Conservation (phyloP, 371 early-diverging fungal genomes). For the Mortierella sp. region DNA sequence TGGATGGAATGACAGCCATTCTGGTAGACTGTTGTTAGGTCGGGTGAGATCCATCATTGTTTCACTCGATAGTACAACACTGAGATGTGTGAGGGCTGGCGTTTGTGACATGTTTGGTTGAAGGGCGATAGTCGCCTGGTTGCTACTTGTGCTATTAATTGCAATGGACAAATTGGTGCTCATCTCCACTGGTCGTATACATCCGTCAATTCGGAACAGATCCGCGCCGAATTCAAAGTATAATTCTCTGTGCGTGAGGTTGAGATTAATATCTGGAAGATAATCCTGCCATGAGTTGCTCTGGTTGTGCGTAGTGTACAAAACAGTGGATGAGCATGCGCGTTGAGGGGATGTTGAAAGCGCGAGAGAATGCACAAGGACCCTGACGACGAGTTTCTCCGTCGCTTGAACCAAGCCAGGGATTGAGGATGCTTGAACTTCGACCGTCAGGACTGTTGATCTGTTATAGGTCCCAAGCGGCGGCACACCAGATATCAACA, state of each 20-base stretch:
- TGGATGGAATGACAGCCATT: constrained; percentile 17
- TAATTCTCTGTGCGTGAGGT: constrained; percentile 1
- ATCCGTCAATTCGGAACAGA: constrained; percentile 24
- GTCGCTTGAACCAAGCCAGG: constrained; percentile 22
- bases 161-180: background rate
- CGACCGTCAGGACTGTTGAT: constrained; percentile 15
- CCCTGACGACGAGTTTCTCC: constrained; percentile 10
- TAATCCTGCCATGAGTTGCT: constrained; percentile 4
- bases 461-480: constrained; percentile 14
- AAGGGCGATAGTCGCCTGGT: too few relatives aligned
- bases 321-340: constrained; percentile 10
- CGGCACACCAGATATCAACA: constrained; percentile 24
- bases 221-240: constrained; percentile 3
- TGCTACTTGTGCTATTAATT: too few relatives aligned
- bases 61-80: constrained; percentile 7
- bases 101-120: too few relatives aligned
- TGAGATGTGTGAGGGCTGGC: constrained; percentile 1
- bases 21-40: constrained; percentile 13
- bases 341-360: constrained; percentile 13
- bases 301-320: background rate
- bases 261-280: constrained; percentile 19
- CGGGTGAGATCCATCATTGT: background rate
- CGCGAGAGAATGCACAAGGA: constrained; percentile 12
- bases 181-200: constrained; percentile 5
- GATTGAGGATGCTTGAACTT: constrained; percentile 15